Percentiles rank a stretch among this genome's conserved stretches.
Evolutionary conservation across 768 basidiomycete genomes (phyloP).

Genomic region (Aureoboletus auriporus): DNA sequence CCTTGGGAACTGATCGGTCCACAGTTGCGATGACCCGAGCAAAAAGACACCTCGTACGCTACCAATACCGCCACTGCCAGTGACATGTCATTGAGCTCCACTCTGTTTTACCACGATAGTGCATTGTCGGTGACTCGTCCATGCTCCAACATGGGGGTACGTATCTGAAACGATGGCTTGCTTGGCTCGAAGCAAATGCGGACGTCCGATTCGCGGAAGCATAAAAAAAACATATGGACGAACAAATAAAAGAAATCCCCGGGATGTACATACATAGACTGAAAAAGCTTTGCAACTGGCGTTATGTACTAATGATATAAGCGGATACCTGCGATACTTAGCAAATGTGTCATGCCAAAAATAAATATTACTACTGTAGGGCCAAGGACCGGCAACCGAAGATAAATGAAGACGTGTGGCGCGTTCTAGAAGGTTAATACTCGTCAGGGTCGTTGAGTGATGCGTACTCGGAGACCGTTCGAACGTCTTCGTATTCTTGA

Average conservation of each 20-base stretch:
- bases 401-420: constrained; percentile 11
- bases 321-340: too few species aligned
- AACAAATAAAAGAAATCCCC: too few species aligned
- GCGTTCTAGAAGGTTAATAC: constrained; percentile 38
- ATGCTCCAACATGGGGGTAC: constrained; percentile 82
- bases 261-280: too few species aligned
- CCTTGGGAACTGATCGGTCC: background rate
- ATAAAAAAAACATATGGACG: background rate
- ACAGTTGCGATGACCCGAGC: constrained; percentile 91
- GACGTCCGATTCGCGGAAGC: constrained; percentile 84
- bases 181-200: constrained; percentile 85
- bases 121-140: constrained; percentile 89
- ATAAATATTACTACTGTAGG: background rate
- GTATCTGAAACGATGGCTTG: constrained; percentile 87
- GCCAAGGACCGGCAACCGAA: background rate
- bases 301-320: constrained; percentile 1
- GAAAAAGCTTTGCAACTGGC: background rate
- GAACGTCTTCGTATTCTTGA: constrained; percentile 75
- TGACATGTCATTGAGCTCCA: too few species aligned
- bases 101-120: constrained; percentile 40
- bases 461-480: constrained; percentile 74
- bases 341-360: too few species aligned
- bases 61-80: background rate
- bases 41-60: constrained; percentile 78
- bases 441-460: constrained; percentile 69